These are phyloP conservation scores for Diaporthe citrichinensis DNA, from an alignment of 2,329 filamentous ascomycete species.

Conservation along the genomic window DNA sequence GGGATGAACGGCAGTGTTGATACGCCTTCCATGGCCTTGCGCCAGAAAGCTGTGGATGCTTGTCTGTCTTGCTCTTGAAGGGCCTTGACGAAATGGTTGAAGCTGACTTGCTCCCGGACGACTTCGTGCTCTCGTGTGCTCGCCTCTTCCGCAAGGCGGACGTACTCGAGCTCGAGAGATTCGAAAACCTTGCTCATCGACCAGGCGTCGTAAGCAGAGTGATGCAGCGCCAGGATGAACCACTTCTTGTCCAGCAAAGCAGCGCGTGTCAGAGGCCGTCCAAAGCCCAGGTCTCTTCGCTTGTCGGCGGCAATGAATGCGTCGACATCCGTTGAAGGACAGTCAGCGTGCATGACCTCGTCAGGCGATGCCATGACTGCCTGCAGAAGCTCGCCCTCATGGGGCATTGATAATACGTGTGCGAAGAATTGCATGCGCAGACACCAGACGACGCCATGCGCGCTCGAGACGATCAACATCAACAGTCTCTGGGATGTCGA, in stretches of 20 bases:
- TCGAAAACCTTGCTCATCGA: conserved; percentile 19
- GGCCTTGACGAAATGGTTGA: conserved; percentile 16
- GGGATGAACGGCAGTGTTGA: conserved; percentile 10
- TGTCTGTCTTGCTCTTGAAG: background rate
- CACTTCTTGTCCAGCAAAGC: background rate
- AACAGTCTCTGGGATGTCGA: background rate
- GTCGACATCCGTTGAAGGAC: background rate
- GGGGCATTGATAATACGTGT: background rate
- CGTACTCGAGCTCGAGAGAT: conserved; percentile 2
- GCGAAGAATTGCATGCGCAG: background rate
- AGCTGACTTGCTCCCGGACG: background rate
- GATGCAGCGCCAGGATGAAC: conserved; percentile 7
- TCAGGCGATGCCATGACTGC: background rate
- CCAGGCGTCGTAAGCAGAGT: conserved; percentile 9
- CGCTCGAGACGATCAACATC: conserved; percentile 3
- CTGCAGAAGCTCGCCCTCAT: background rate
- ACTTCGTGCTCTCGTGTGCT: background rate
- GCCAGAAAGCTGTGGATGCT: background rate
- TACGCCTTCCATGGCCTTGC: background rate
- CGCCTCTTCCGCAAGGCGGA: background rate
- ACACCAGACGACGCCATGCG: background rate
- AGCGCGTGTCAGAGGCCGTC: conserved; percentile 2
- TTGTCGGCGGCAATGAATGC: background rate
- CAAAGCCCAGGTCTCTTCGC: background rate
- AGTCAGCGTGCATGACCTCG: background rate